Percentiles rank a stretch among this genome's conserved stretches.
These are phyloP conservation scores for Nemania bipapillata DNA, from an alignment of 2,329 filamentous ascomycete species.

Conservation along the genomic window DNA sequence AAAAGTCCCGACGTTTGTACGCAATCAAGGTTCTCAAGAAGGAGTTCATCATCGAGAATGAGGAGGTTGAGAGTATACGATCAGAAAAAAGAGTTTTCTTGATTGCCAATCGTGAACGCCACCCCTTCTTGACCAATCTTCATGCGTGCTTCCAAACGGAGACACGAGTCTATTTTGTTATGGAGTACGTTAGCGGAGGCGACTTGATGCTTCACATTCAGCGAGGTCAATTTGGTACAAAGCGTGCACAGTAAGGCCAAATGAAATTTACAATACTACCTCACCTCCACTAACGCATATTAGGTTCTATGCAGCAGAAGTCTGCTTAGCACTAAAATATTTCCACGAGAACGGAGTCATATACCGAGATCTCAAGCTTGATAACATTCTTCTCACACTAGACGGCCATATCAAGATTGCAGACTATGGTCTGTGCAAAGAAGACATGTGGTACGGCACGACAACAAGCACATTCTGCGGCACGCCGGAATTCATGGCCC, in stretches of 20 bases:
- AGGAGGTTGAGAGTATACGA: slow-evolving; percentile 96
- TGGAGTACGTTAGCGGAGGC: slow-evolving; percentile 99
- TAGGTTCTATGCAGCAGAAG: slow-evolving; percentile 96
- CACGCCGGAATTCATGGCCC: slow-evolving; percentile 99
- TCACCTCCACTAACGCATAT: slow-evolving; percentile 32
- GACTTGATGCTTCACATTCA: slow-evolving; percentile 99
- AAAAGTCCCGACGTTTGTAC: slow-evolving; percentile 89
- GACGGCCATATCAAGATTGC: slow-evolving; percentile 99
- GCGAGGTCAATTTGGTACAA: slow-evolving; percentile 92
- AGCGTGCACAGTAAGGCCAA: slow-evolving; percentile 84
- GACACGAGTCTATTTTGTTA: slow-evolving; percentile 97
- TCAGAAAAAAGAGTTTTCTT: slow-evolving; percentile 98
- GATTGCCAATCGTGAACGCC: slow-evolving; percentile 94
- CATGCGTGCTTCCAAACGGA: slow-evolving; percentile 99
- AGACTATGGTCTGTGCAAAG: slow-evolving; percentile 98
- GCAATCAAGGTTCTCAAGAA: slow-evolving; percentile 99
- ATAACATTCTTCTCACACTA: slow-evolving; percentile 89
- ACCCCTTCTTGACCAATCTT: slow-evolving; percentile 93
- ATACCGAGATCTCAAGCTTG: slow-evolving; percentile 94
- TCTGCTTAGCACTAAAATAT: slow-evolving; percentile 96
- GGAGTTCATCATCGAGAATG: slow-evolving; percentile 99
- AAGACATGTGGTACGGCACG: slow-evolving; percentile 99
- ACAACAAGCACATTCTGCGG: slow-evolving; percentile 98
- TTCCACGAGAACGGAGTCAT: slow-evolving; percentile 99
- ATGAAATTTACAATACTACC: neutral